Conservation (phyloP, 345 rosid species). For the Salix dunnii region DNA sequence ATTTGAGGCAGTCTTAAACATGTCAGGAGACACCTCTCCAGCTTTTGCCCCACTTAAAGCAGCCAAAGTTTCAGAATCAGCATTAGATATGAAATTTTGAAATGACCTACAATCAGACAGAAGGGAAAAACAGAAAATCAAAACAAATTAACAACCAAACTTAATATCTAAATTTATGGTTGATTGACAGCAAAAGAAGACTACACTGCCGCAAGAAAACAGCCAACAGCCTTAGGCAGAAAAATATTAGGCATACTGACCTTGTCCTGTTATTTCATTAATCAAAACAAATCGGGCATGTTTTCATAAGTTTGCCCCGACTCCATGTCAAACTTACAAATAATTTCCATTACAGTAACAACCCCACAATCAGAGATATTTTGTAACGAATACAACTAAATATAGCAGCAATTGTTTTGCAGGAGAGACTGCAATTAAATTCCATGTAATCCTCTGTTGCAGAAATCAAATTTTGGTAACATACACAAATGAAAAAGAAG, state of each 20-base stretch:
- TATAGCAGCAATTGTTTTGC: not conserved
- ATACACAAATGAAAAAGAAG: not conserved
- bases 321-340: not conserved
- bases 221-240: not conserved
- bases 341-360: not conserved
- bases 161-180: not conserved
- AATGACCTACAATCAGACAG: constrained; percentile 50
- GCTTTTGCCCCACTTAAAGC: constrained; percentile 67
- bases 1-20: constrained; percentile 75
- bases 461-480: not conserved
- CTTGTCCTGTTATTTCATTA: not conserved
- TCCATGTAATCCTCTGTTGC: not conserved
- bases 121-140: not conserved
- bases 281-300: not conserved
- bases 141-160: not conserved
- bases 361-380: not conserved
- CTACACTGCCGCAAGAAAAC: not conserved
- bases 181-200: not conserved
- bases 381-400: not conserved
- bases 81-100: constrained; percentile 69
- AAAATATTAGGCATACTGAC: not conserved
- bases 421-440: not conserved
- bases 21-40: constrained; percentile 73
- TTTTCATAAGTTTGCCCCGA: not conserved
- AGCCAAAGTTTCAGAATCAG: constrained; percentile 67